Evolutionary conservation across 73 alveolate species (phyloP).

Genomic region (Paramecium caudatum): DNA sequence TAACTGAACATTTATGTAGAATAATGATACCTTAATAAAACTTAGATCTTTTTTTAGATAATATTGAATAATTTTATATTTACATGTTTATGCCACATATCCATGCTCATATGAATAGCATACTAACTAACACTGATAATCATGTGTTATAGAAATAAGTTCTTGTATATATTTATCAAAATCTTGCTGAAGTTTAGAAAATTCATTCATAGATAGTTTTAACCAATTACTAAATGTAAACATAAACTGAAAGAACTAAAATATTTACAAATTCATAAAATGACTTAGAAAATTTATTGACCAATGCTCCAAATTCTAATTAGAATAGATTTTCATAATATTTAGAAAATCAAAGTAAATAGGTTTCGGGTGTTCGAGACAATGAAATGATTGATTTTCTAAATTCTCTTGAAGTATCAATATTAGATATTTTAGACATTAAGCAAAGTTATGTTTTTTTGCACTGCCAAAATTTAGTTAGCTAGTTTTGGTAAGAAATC

Average conservation of each 20-base stretch:
- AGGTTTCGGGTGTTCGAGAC: too few relatives aligned
- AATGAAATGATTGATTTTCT: slow-evolving; percentile 1
- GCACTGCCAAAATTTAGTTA: neutral
- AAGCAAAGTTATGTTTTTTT: neutral
- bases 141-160: neutral
- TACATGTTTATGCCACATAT: slow-evolving; percentile 47
- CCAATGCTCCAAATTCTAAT: too few relatives aligned
- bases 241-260: too few relatives aligned
- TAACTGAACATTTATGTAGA: neutral
- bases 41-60: neutral
- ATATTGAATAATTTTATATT: neutral
- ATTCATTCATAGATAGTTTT: neutral
- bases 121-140: neutral
- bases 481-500: neutral
- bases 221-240: too few relatives aligned
- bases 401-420: neutral
- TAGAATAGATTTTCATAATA: too few relatives aligned
- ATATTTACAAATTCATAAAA: too few relatives aligned
- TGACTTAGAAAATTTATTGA: too few relatives aligned
- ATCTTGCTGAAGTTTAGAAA: neutral
- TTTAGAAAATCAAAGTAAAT: too few relatives aligned
- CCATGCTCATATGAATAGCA: neutral
- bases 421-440: neutral
- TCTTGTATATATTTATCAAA: neutral
- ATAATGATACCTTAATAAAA: neutral